Evolutionary conservation across 306 rosid species (phyloP).

Genomic region (Trifolium pratense): DNA sequence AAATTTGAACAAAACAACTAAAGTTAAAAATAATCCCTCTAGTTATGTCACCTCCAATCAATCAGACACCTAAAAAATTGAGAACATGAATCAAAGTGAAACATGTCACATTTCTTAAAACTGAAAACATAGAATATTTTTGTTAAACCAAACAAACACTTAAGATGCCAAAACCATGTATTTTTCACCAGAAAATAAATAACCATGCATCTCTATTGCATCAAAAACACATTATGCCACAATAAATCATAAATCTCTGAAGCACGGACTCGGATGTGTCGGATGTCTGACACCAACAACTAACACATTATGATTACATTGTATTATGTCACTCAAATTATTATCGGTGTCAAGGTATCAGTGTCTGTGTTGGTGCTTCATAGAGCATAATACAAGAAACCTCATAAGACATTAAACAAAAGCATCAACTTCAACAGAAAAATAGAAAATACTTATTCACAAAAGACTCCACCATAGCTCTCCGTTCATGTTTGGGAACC

Average conservation of each 20-base stretch:
- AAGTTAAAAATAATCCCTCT: background rate
- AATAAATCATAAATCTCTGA: background rate
- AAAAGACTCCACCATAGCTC: slow-evolving; percentile 61
- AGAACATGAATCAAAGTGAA: background rate
- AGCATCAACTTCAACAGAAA: slow-evolving; percentile 27
- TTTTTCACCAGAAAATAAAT: background rate
- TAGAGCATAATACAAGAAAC: slow-evolving; percentile 11
- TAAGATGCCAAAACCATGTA: background rate
- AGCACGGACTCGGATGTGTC: background rate
- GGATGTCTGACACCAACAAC: background rate
- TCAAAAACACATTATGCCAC: background rate
- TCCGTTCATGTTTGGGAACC: slow-evolving; percentile 54
- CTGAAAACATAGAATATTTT: slow-evolving; percentile 5
- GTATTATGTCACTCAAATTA: no score
- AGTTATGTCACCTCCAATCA: background rate
- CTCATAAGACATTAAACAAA: slow-evolving; percentile 10
- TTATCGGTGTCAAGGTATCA: no score
- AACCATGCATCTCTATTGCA: background rate
- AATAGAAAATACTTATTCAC: slow-evolving; percentile 58
- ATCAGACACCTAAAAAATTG: background rate
- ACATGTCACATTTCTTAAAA: background rate
- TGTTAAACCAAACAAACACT: background rate
- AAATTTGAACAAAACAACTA: background rate
- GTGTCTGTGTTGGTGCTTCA: no score
- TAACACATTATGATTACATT: no score